These are phyloP conservation scores for Vigna unguiculata DNA, from an alignment of 306 rosid species.

Conservation along the genomic window DNA sequence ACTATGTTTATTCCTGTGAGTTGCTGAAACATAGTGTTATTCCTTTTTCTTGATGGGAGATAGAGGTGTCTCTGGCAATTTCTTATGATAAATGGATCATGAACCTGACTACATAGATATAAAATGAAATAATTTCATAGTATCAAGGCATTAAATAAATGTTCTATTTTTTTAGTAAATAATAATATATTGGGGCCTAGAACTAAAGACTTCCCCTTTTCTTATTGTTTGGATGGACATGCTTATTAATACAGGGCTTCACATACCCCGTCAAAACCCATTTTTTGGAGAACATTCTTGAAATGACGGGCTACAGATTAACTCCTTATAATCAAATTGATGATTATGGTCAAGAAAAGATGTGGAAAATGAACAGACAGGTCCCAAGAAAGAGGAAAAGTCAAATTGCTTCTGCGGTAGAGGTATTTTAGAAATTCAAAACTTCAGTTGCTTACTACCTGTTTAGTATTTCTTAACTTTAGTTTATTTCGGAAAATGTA, in stretches of 20 bases:
- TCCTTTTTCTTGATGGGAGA: constrained; percentile 33
- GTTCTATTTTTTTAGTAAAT: constrained; percentile 28
- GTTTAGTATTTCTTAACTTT: constrained; percentile 35
- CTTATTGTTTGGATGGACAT: constrained; percentile 41
- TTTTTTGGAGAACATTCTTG: constrained; percentile 91
- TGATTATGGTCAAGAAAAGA: constrained; percentile 93
- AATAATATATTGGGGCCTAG: constrained; percentile 36
- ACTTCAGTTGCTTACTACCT: constrained; percentile 24
- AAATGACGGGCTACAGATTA: constrained; percentile 75
- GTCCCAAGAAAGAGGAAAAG: constrained; percentile 97
- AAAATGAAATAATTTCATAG: constrained; percentile 22
- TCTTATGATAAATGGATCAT: background rate
- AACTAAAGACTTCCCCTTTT: constrained; percentile 24
- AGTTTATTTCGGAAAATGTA: constrained; percentile 39
- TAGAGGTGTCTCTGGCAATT: constrained; percentile 29
- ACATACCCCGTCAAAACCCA: constrained; percentile 81
- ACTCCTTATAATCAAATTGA: constrained; percentile 88
- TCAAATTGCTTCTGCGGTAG: constrained; percentile 87
- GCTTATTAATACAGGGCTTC: constrained; percentile 68
- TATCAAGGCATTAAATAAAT: constrained; percentile 13
- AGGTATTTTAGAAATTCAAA: constrained; percentile 59
- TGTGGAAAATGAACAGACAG: constrained; percentile 91
- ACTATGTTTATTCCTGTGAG: constrained; percentile 74
- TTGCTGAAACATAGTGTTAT: constrained; percentile 37
- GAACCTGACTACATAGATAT: constrained; percentile 21